Evolutionary conservation across 148 eudicot genomes (phyloP).

Genomic region (Bassia scoparia): DNA sequence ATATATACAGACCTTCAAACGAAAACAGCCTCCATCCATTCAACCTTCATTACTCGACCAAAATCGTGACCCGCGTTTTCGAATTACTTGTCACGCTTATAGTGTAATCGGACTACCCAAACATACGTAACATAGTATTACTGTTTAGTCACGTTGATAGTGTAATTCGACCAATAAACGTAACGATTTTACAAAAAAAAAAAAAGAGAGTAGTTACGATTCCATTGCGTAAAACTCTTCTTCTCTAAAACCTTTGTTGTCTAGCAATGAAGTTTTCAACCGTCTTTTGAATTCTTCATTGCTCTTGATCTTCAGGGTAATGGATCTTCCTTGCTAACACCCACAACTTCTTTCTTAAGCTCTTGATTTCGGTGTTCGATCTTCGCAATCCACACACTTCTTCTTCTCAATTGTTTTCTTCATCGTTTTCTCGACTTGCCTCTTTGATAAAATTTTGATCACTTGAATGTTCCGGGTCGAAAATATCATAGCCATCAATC

Average conservation of each 20-base stretch:
- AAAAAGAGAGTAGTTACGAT: too few relatives aligned
- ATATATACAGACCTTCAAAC: constrained; percentile 8
- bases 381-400: constrained; percentile 35
- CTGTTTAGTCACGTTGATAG: not conserved
- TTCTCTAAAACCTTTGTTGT: constrained; percentile 80
- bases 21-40: not conserved
- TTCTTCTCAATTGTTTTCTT: constrained; percentile 4
- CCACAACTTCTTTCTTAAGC: constrained; percentile 22
- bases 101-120: too few relatives aligned
- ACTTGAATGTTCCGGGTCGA: constrained; percentile 22
- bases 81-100: not conserved
- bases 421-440: constrained; percentile 50
- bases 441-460: constrained; percentile 37
- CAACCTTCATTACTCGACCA: not conserved
- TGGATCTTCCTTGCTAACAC: constrained; percentile 19
- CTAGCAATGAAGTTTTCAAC: constrained; percentile 79
- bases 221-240: constrained; percentile 35
- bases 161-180: not conserved
- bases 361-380: constrained; percentile 40
- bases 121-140: too few relatives aligned
- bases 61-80: not conserved
- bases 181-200: too few relatives aligned
- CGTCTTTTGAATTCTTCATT: constrained; percentile 55
- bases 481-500: constrained; percentile 21
- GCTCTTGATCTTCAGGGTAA: constrained; percentile 58